Base-by-base conservation (phyloP, 257 asterid species). In the Echium plantagineum region DNA sequence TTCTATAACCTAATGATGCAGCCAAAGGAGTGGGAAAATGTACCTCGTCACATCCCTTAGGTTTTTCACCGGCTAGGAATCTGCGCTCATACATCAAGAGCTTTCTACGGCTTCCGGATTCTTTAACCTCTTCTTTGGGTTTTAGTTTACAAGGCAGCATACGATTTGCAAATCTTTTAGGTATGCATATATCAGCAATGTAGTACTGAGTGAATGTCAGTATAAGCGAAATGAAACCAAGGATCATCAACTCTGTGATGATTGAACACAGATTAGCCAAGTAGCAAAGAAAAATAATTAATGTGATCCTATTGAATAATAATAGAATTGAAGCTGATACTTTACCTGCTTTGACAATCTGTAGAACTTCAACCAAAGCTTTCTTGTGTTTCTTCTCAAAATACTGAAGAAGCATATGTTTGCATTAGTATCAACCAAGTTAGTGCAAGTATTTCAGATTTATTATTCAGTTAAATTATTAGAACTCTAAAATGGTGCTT, bases 191-290 rank as follows among this genome's bases (percentile, higher is more conserved):
- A 12, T 73, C 62, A 58, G 97, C 90, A 60, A 93, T 84, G 80
- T 89, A 93, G 71, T 81, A 84, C 68, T 93, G 97, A 71, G 85
- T 57, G 80, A 93, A 93, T 63, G 83, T 91, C 19, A 93, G 94
- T 31, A 70, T 71, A 19, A 93, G 79, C 0, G 99, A 93, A 76
- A 93, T 93, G 74, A 93, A 93, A 57, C 94, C 98, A 4, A 91
- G 97, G 64, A 91, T 66, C 98, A 91, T 91, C 94, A 91, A 75
- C 81, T 93, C 98, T 91, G 96, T 67, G 71, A 74, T 61, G 28
- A 58, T 13, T 5, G 58, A 72, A 66, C 65, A 59, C 17, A 68
- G 17, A 21, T 35, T 58, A 55, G 61, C 67, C 56, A 69, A 55
- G 58, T 51, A 59, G 15, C 63, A 28, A 58, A 24, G 7, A 15